Evolutionary conservation across 2,329 filamentous ascomycete species (phyloP), one percentile per base, ranked within the genome.

Genomic region (Aspergillus sp.): DNA sequence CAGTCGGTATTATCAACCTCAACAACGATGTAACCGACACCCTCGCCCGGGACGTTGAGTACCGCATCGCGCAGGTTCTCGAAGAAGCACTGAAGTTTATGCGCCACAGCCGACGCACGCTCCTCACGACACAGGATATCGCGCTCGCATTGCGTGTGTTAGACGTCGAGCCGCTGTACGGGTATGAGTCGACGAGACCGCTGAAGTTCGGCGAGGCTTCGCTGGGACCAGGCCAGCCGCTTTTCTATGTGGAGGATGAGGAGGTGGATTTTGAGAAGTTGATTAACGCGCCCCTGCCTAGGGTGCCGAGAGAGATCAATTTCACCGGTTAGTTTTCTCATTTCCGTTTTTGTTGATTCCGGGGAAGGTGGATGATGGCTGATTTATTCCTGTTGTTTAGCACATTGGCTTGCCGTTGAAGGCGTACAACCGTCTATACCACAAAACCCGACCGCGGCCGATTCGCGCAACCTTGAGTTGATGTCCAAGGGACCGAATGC

Each of bases 241-340:
- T 99, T 21, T 99, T 93, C 76, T 99, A 99, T 73, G 90, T 99
- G 39, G 95, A 99, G 71, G 95, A 99, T 73, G 95, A 99, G 71
- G 95, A 99, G 79, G 89, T 98, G 55, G 95, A 99, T 75, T 98
- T 99, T 71, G 95, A 99, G 79, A 98, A 98, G 80, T 81, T 99
- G 65, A 97, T 99, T 73, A 99, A 99, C 77, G 92, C 92, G 63
- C 91, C 95, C 4, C 77, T 99, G 64, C 95, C 95, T 24, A 97
- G 96, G 75, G 93, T 99, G 31, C 95, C 95, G 35, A 84, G 93
- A 50, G 95, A 99, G 74, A 89, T 95, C 68, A 91, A 87, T 60
- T 93, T 97, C 71, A 98, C 93, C 41, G 90, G 91, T 93, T 79
- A 56, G 82, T 21, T 35, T 57, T 45, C 9, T n/a, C 7, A 23